phyloP scores from a whole-genome alignment of 257 asterid genomes.

The Hygrophila difformis region DNA sequence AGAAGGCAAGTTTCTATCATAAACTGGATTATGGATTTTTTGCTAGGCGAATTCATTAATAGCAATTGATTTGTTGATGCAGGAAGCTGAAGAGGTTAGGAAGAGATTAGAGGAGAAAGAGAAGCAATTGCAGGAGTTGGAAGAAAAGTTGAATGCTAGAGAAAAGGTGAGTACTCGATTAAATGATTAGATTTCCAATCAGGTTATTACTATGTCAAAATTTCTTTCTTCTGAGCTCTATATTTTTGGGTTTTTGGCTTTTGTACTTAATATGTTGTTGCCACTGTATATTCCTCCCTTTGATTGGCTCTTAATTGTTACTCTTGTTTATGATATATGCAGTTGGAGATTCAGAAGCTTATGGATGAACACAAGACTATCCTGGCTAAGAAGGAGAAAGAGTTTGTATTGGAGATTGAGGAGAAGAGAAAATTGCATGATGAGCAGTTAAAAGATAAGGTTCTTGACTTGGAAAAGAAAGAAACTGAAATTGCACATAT shows the following conservation, averaged over 20 bases:
- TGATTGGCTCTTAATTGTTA: conserved; percentile 15
- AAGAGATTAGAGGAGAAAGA: conserved; percentile 64
- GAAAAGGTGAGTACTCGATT: conserved; percentile 58
- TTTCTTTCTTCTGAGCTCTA: conserved; percentile 4
- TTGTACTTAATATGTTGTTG: too few relatives aligned
- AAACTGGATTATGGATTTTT: neutral
- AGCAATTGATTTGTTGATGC: conserved; percentile 26
- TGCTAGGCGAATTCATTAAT: conserved; percentile 13
- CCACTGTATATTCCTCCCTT: neutral
- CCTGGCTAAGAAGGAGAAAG: conserved; percentile 60
- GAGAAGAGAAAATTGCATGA: conserved; percentile 56
- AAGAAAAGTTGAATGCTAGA: conserved; percentile 58
- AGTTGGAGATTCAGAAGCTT: conserved; percentile 84
- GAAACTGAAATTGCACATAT: conserved; percentile 71
- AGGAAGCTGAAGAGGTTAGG: conserved; percentile 61
- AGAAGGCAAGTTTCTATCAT: conserved; percentile 48
- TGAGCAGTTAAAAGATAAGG: conserved; percentile 62
- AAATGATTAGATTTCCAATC: neutral
- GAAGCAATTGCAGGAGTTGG: conserved; percentile 56
- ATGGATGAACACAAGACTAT: conserved; percentile 63
- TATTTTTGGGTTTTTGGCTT: conserved; percentile 9
- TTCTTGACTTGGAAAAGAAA: conserved; percentile 64
- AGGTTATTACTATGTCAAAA: neutral
- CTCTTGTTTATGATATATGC: conserved; percentile 21
- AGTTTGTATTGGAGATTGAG: conserved; percentile 70